Conservation (phyloP, 768 basidiomycete species). For the Rhizopogon rudus region DNA sequence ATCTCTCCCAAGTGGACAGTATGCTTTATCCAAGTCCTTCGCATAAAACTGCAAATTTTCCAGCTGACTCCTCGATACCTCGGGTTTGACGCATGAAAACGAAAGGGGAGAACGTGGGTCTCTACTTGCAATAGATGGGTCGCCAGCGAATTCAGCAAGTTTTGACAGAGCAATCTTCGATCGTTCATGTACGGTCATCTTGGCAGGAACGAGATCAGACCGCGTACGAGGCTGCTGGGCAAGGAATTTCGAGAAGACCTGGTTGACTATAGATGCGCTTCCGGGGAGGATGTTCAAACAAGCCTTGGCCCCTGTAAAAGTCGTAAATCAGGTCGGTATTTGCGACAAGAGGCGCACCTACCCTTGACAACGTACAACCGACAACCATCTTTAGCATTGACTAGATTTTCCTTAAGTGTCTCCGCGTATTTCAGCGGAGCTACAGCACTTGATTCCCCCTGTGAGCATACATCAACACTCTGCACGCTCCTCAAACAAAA, state of each 20-base stretch:
- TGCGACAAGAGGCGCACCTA: conserved; percentile 18
- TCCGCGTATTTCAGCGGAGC: conserved; percentile 57
- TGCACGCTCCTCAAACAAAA: background rate
- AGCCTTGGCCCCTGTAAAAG: conserved; percentile 44
- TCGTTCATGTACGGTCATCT: conserved; percentile 35
- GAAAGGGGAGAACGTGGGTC: conserved; percentile 61
- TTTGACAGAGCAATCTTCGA: conserved; percentile 50
- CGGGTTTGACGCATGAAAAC: conserved; percentile 57
- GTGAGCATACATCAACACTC: conserved; percentile 3
- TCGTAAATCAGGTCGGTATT: background rate
- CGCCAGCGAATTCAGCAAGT: conserved; percentile 46
- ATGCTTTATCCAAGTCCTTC: conserved; percentile 40
- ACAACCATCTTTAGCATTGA: conserved; percentile 42
- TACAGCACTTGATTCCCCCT: conserved; percentile 59
- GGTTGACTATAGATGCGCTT: conserved; percentile 57
- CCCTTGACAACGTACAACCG: conserved; percentile 60
- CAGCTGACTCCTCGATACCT: conserved; percentile 46
- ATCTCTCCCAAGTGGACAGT: conserved; percentile 52
- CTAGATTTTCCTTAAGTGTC: conserved; percentile 41
- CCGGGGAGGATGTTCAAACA: conserved; percentile 52
- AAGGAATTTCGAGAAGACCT: conserved; percentile 59
- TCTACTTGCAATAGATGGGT: conserved; percentile 40
- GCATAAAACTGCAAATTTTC: conserved; percentile 43
- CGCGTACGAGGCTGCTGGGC: conserved; percentile 43
- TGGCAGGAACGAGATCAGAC: conserved; percentile 41